phyloP scores from a whole-genome alignment of 805 yeast species.

The Zygotorulaspora chibaensis region DNA sequence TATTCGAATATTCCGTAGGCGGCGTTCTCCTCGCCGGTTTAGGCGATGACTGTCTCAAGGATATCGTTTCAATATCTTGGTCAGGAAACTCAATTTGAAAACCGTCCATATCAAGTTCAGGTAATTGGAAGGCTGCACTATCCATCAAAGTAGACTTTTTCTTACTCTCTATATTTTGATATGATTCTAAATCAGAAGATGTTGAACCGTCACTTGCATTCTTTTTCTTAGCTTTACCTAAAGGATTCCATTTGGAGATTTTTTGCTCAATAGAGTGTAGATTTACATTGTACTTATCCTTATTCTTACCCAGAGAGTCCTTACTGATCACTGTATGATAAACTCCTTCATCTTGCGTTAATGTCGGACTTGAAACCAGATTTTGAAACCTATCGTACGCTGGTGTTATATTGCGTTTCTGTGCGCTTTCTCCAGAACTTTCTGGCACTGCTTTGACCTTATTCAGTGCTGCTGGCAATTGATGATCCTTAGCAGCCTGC shows the following conservation, averaged over 20 bases:
- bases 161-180: not conserved
- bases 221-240: slow-evolving; percentile 27
- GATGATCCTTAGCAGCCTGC: slow-evolving; percentile 6
- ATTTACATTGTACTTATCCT: slow-evolving; percentile 17
- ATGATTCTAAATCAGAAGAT: slow-evolving; percentile 1
- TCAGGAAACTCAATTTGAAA: slow-evolving; percentile 21
- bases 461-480: not conserved
- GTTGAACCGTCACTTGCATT: slow-evolving; percentile 12
- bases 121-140: slow-evolving; percentile 19
- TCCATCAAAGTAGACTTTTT: slow-evolving; percentile 2
- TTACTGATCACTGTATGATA: slow-evolving; percentile 29
- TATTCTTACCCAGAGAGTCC: slow-evolving; percentile 18
- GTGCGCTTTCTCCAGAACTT: slow-evolving; percentile 4
- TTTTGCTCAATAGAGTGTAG: slow-evolving; percentile 26
- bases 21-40: slow-evolving; percentile 2
- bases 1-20: not conserved
- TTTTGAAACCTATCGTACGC: slow-evolving; percentile 28
- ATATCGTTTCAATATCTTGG: slow-evolving; percentile 7
- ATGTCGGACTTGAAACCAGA: slow-evolving; percentile 12
- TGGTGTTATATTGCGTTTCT: slow-evolving; percentile 20
- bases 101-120: slow-evolving; percentile 24
- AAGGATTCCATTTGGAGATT: slow-evolving; percentile 31
- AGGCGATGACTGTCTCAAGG: not conserved
- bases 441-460: not conserved
- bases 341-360: slow-evolving; percentile 5